A percentile compares a stretch with the other conserved stretches of the same genome.
Evolutionary conservation across 176 grass and related monocot species (phyloP).

Genomic region (Stipa capillata): DNA sequence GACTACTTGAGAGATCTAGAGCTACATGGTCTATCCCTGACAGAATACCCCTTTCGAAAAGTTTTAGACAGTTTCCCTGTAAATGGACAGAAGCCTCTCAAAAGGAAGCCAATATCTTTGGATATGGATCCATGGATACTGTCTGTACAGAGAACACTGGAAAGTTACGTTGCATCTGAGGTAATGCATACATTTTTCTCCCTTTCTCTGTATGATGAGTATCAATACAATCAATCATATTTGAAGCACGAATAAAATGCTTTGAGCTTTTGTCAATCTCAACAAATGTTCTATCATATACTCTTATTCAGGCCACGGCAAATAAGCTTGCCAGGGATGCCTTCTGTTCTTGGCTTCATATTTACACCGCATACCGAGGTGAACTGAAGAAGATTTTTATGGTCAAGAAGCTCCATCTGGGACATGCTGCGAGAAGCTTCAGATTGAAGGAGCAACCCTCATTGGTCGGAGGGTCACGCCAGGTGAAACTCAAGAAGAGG

Average conservation of each 20-base stretch:
- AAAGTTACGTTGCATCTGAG: conserved; percentile 48
- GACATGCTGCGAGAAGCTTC: conserved; percentile 71
- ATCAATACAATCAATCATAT: too few species aligned
- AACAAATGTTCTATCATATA: background rate
- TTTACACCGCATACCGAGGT: conserved; percentile 69
- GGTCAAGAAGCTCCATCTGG: conserved; percentile 83
- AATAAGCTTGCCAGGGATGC: too few species aligned
- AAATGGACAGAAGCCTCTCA: conserved; percentile 32
- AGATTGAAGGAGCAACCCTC: conserved; percentile 76
- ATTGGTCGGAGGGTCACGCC: too few species aligned
- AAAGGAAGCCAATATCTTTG: too few species aligned
- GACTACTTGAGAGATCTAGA: conserved; percentile 82
- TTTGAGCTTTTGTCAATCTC: background rate
- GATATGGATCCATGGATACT: too few species aligned
- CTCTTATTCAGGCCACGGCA: too few species aligned
- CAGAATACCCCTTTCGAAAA: conserved; percentile 68
- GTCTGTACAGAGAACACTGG: too few species aligned
- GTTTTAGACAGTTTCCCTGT: conserved; percentile 62
- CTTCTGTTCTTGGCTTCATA: too few species aligned
- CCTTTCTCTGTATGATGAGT: background rate
- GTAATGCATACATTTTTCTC: conserved; percentile 22
- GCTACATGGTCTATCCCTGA: conserved; percentile 47
- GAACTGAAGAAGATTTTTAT: conserved; percentile 89
- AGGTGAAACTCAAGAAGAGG: too few species aligned
- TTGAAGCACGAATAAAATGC: background rate